phyloP scores from a whole-genome alignment of 2,329 filamentous ascomycete species.

The Trichoderma harzianum region DNA sequence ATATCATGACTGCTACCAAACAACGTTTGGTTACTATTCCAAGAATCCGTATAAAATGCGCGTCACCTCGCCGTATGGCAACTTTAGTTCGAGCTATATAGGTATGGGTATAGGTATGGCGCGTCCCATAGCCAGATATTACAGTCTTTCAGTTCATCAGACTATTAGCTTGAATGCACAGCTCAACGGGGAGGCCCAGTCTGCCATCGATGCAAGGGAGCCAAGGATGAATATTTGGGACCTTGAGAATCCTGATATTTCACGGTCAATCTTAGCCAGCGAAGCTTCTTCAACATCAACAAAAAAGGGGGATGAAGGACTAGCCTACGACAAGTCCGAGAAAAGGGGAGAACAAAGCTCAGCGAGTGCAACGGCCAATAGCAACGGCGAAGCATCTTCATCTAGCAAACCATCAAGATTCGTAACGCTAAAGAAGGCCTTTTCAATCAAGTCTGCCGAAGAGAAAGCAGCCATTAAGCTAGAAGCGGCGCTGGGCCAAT shows the following conservation, averaged over 20 bases:
- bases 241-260: not conserved
- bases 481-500: conserved; percentile 10
- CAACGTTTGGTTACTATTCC: not conserved
- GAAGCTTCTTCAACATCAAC: not conserved
- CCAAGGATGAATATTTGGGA: conserved; percentile 18
- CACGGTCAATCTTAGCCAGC: not conserved
- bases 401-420: conserved; percentile 27
- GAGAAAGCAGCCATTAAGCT: conserved; percentile 25
- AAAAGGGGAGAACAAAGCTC: not conserved
- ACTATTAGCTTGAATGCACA: conserved; percentile 16
- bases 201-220: conserved; percentile 14
- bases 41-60: not conserved
- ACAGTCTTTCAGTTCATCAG: conserved; percentile 13
- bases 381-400: not conserved
- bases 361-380: not conserved
- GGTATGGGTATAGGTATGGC: not conserved
- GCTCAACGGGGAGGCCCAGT: conserved; percentile 17
- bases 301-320: not conserved
- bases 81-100: not conserved
- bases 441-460: conserved; percentile 38
- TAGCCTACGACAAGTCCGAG: not conserved
- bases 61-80: not conserved
- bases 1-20: conserved; percentile 27
- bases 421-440: conserved; percentile 34
- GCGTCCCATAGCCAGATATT: not conserved